Base-by-base conservation (phyloP, 2,329 filamentous ascomycete genomes). In the Fusarium sambucinum region DNA sequence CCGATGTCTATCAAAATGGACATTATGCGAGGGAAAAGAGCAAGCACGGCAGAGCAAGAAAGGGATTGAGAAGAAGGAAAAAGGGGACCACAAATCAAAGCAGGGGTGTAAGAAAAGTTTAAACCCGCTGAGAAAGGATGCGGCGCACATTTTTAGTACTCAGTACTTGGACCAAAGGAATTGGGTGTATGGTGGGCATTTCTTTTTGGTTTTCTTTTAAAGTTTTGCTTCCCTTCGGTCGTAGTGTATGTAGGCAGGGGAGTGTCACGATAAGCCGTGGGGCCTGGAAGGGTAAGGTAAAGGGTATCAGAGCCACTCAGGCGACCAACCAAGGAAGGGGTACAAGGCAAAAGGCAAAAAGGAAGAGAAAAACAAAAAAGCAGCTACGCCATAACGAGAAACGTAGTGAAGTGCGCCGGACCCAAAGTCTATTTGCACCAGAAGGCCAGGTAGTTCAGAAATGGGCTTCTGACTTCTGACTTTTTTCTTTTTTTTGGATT, bases 401-500 rank as follows among this genome's bases (percentile, higher is more conserved):
- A 17, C 35, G n/a, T 19, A 41, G 46, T 51, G 48, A 45, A 41
- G 52, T 54, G 42, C 44, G 29, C 45, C 56, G 66, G 72, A 68
- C 66, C 68, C 57, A 71, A 73, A 73, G 70, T 73, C 68, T 73
- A 73, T 72, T 72, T 68, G 59, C 70, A 71, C 65, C 58, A 66
- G 48, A 50, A 23, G 41, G 51, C 35, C 52, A 58, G 64, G 38
- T 63, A 58, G 64, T 59, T 68, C 63, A 62, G 59, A 66, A 72
- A 50, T 50, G 47, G 17, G 55, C 68, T 66, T 59, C 53, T 67
- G 42, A 50, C 46, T 59, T 58, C 33, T 21, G 44, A 48, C 41
- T 50, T 40, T 10, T 35, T 33, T 33, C 9, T 33, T 33, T 33
- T 17, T 38, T 38, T 42, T 30, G 54, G 32, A 57, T 58, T 46